Percentiles rank a stretch among this genome's conserved stretches.
These are phyloP conservation scores for Terana coerulea DNA, from an alignment of 768 basidiomycete species.

Conservation along the genomic window DNA sequence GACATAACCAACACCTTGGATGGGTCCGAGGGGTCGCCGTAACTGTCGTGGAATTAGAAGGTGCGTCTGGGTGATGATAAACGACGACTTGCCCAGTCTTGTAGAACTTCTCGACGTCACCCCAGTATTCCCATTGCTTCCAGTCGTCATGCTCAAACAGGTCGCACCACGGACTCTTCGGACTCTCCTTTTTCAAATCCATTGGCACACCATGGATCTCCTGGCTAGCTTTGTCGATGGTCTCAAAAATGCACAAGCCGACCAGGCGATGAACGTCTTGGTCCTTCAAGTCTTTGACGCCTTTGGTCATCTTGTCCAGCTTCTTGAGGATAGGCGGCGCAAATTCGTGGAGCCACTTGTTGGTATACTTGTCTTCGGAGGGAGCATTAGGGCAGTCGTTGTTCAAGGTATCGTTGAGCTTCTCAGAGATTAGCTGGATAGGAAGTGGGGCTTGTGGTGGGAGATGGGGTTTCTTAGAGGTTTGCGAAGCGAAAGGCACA, in stretches of 20 bases:
- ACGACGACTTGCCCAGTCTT: constrained; percentile 52
- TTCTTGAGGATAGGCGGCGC: constrained; percentile 52
- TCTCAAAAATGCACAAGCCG: constrained; percentile 78
- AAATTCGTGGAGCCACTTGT: constrained; percentile 53
- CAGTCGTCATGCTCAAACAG: constrained; percentile 66
- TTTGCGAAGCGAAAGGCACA: neutral
- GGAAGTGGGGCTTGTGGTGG: constrained; percentile 39
- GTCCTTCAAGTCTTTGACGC: constrained; percentile 52
- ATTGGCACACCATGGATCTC: constrained; percentile 4
- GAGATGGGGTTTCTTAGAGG: neutral
- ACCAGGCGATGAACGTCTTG: constrained; percentile 59
- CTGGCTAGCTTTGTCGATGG: constrained; percentile 37
- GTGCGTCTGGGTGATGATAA: neutral
- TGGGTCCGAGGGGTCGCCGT: constrained; percentile 68
- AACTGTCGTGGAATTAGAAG: constrained; percentile 45
- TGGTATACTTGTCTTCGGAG: constrained; percentile 36
- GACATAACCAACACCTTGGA: constrained; percentile 84
- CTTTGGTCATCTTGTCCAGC: constrained; percentile 58
- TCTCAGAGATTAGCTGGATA: constrained; percentile 57
- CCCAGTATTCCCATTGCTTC: constrained; percentile 59
- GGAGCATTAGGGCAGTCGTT: constrained; percentile 58
- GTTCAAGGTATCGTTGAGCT: constrained; percentile 34
- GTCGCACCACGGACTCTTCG: constrained; percentile 64
- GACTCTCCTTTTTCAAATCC: neutral
- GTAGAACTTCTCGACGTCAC: constrained; percentile 78